Percentiles rank a stretch among this genome's conserved stretches.
Evolutionary conservation across 306 rosid genomes (phyloP).

Genomic region (Hippophae rhamnoides): DNA sequence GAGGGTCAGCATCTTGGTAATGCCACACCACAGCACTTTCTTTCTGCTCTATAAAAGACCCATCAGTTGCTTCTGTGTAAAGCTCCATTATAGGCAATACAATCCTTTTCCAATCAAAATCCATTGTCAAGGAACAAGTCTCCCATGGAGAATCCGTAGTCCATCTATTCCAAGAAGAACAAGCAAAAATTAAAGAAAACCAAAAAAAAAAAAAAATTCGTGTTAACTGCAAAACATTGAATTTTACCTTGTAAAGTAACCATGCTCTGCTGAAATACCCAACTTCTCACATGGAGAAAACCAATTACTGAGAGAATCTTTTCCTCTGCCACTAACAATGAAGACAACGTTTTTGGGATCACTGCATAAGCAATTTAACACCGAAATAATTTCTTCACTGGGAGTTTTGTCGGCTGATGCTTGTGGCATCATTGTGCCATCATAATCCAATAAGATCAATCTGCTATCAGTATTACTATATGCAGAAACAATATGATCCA

Average conservation of each 20-base stretch:
- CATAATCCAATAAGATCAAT: slow-evolving; percentile 67
- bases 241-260: slow-evolving; percentile 60
- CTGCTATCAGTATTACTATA: slow-evolving; percentile 36
- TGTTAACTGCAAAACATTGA: background rate
- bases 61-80: slow-evolving; percentile 71
- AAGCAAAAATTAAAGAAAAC: background rate
- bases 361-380: slow-evolving; percentile 45
- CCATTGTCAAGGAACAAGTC: slow-evolving; percentile 32
- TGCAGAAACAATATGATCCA: slow-evolving; percentile 24
- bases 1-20: slow-evolving; percentile 53
- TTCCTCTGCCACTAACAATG: slow-evolving; percentile 70
- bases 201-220: background rate
- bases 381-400: slow-evolving; percentile 35
- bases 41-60: slow-evolving; percentile 64
- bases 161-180: slow-evolving; percentile 33
- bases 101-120: slow-evolving; percentile 49
- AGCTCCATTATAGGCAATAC: slow-evolving; percentile 62
- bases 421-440: slow-evolving; percentile 65
- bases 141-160: slow-evolving; percentile 43
- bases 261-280: slow-evolving; percentile 73
- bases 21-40: slow-evolving; percentile 80
- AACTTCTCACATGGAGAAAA: slow-evolving; percentile 49
- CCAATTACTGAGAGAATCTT: slow-evolving; percentile 47
- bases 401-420: slow-evolving; percentile 39
- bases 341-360: slow-evolving; percentile 60